Evolutionary conservation across 2,329 filamentous ascomycete species (phyloP).

Genomic region (Stagonosporopsis tanaceti): DNA sequence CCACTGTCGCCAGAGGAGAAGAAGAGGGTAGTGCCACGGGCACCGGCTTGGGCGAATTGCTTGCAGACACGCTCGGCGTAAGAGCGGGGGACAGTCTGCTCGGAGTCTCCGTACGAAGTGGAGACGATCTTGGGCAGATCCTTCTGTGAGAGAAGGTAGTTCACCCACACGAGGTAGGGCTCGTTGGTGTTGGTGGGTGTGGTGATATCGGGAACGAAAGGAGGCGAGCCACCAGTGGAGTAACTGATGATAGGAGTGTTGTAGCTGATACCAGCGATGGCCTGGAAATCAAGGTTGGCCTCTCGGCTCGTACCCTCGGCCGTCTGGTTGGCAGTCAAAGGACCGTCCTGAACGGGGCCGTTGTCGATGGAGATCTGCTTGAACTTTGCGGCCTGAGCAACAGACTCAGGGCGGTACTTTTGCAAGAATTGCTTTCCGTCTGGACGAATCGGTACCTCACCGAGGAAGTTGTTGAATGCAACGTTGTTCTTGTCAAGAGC

Average conservation of each 20-base stretch:
- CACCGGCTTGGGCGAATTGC: slow-evolving; percentile 70
- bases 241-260: slow-evolving; percentile 65
- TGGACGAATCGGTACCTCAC: slow-evolving; percentile 59
- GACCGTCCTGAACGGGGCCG: slow-evolving; percentile 58
- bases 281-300: slow-evolving; percentile 71
- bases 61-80: slow-evolving; percentile 70
- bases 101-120: slow-evolving; percentile 72
- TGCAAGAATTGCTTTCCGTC: slow-evolving; percentile 66
- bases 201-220: slow-evolving; percentile 59
- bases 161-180: slow-evolving; percentile 70
- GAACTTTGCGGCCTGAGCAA: slow-evolving; percentile 62
- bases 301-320: slow-evolving; percentile 56
- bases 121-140: slow-evolving; percentile 69
- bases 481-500: slow-evolving; percentile 55
- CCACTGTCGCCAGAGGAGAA: slow-evolving; percentile 70
- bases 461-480: slow-evolving; percentile 60
- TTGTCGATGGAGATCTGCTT: slow-evolving; percentile 64
- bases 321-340: slow-evolving; percentile 45
- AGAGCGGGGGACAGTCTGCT: slow-evolving; percentile 67
- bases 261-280: slow-evolving; percentile 64
- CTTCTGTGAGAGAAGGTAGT: slow-evolving; percentile 63
- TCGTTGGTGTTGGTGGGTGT: slow-evolving; percentile 67
- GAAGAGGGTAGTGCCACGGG: slow-evolving; percentile 71
- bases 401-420: slow-evolving; percentile 61
- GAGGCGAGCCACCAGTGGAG: slow-evolving; percentile 65